Percentiles rank a stretch among this genome's conserved stretches.
These are phyloP conservation scores for Oryza nivara DNA, from an alignment of 176 grass and related monocot genomes.

Conservation along the genomic window DNA sequence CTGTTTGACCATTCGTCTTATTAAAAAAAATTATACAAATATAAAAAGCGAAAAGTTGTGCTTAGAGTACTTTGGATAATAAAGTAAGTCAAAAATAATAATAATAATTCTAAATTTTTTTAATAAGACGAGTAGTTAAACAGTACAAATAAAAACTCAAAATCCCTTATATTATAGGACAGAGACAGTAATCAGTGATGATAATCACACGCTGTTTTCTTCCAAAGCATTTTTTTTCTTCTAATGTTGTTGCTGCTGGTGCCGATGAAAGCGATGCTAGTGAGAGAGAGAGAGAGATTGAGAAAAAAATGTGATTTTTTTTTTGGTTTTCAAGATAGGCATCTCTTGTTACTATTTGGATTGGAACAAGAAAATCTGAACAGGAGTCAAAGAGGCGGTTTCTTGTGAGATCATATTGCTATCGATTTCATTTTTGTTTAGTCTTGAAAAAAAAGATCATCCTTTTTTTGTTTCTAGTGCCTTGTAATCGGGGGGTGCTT, in stretches of 20 bases:
- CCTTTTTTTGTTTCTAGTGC: conserved; percentile 1
- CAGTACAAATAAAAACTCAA: too few species aligned
- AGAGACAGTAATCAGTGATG: too few species aligned
- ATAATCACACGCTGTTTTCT: conserved; percentile 5
- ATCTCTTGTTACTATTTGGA: background rate
- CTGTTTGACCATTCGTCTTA: too few species aligned
- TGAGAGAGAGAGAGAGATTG: background rate
- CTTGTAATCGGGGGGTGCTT: conserved; percentile 24
- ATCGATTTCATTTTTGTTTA: conserved; percentile 13
- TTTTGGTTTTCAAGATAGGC: background rate
- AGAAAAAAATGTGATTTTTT: background rate
- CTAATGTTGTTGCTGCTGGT: conserved; percentile 2
- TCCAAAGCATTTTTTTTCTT: background rate
- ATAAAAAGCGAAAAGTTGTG: too few species aligned
- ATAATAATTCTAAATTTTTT: too few species aligned
- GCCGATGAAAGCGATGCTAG: conserved; percentile 6
- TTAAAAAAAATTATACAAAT: too few species aligned
- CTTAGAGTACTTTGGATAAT: too few species aligned
- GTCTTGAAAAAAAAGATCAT: too few species aligned
- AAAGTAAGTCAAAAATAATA: too few species aligned
- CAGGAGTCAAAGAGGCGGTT: conserved; percentile 36
- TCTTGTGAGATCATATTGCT: conserved; percentile 9
- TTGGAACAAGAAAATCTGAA: background rate
- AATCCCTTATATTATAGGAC: too few species aligned
- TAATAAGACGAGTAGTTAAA: too few species aligned